Percentiles rank a stretch among this genome's conserved stretches.
Evolutionary conservation across 257 asterid genomes (phyloP).

Genomic region (Nicotiana obtusifolia): DNA sequence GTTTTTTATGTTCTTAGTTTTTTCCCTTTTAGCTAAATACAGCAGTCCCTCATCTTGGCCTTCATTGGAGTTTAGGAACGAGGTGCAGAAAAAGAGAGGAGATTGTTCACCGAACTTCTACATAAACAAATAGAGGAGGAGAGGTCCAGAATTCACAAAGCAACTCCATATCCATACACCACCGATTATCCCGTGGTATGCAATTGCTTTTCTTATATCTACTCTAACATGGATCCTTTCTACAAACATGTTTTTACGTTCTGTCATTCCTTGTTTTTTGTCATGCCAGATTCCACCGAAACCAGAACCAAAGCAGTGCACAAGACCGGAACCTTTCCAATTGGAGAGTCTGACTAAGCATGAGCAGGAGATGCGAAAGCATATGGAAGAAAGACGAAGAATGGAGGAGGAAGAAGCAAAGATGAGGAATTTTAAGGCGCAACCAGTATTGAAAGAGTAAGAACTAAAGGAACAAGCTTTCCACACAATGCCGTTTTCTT

Average conservation of each 20-base stretch:
- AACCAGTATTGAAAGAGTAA: slow-evolving; percentile 76
- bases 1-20: not conserved
- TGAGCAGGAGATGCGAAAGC: slow-evolving; percentile 78
- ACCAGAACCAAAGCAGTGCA: slow-evolving; percentile 91
- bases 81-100: slow-evolving; percentile 82
- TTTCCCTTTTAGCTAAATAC: not conserved
- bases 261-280: slow-evolving; percentile 4
- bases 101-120: slow-evolving; percentile 48
- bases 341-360: slow-evolving; percentile 80
- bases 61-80: slow-evolving; percentile 49
- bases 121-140: slow-evolving; percentile 78
- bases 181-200: slow-evolving; percentile 93
- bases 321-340: slow-evolving; percentile 83
- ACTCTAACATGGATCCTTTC: not conserved
- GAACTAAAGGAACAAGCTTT: not conserved
- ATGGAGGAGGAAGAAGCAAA: slow-evolving; percentile 72
- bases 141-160: slow-evolving; percentile 67
- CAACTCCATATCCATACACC: slow-evolving; percentile 96
- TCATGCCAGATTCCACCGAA: slow-evolving; percentile 71
- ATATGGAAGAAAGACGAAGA: slow-evolving; percentile 71
- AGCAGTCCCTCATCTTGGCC: not conserved
- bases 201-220: not conserved
- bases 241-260: not conserved
- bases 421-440: slow-evolving; percentile 82
- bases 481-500: not conserved